phyloP scores from a whole-genome alignment of 495 filamentous ascomycete genomes.

The Podospora australis region DNA sequence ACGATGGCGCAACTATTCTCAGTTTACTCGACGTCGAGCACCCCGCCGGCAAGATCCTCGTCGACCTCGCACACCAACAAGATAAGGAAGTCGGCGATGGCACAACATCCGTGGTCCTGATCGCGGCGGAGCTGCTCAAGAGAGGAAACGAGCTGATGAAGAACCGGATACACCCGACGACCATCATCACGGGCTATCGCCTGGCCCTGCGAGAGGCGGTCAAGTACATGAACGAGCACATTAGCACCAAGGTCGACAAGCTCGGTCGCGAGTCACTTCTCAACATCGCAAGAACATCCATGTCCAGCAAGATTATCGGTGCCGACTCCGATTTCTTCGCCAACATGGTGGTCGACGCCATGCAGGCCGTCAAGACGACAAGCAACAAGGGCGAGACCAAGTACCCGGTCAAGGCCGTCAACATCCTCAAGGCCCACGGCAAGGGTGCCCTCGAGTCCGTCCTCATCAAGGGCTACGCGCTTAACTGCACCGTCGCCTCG shows the following conservation, averaged over 20 bases:
- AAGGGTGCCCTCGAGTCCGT: constrained; percentile 85
- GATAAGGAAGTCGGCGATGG: constrained; percentile 98
- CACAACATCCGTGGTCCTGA: constrained; percentile 95
- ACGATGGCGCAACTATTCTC: constrained; percentile 96
- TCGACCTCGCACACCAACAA: constrained; percentile 96
- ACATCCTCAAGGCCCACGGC: constrained; percentile 96
- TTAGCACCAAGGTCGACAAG: constrained; percentile 87
- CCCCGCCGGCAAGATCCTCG: constrained; percentile 95
- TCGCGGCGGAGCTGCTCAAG: constrained; percentile 90
- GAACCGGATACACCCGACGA: constrained; percentile 99
- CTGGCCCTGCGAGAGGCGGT: constrained; percentile 93
- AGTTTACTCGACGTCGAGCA: constrained; percentile 93
- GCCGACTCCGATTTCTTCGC: constrained; percentile 95
- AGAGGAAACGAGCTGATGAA: constrained; percentile 97
- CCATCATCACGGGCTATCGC: constrained; percentile 97
- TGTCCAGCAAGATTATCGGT: constrained; percentile 99
- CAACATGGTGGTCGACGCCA: constrained; percentile 93
- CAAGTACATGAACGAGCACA: constrained; percentile 97
- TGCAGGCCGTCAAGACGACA: constrained; percentile 86
- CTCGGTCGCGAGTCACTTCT: constrained; percentile 83
- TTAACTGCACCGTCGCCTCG: constrained; percentile 98
- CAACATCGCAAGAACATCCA: constrained; percentile 96
- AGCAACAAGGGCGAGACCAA: constrained; percentile 88
- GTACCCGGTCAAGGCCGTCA: constrained; percentile 98
- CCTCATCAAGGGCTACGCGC: constrained; percentile 89